phyloP scores from a whole-genome alignment of 139 green algal species.

The Picocystis salinarum region DNA sequence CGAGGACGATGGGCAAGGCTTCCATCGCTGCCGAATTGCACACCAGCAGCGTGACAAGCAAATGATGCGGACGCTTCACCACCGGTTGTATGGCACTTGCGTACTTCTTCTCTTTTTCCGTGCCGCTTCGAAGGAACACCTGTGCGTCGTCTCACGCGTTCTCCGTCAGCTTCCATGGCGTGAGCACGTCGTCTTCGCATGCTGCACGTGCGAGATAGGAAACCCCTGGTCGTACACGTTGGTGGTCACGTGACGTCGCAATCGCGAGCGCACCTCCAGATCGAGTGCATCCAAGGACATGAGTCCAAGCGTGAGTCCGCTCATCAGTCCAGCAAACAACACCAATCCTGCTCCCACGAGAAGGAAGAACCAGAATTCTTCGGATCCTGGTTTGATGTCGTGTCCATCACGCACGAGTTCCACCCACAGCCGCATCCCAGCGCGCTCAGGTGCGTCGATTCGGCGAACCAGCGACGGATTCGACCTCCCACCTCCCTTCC shows the following conservation, averaged over 20 bases:
- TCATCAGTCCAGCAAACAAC: conserved; percentile 42
- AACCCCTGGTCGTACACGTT: no score
- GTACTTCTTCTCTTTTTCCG: conserved; percentile 22
- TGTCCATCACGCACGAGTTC: no score
- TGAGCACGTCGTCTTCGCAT: no score
- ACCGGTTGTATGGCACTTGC: conserved; percentile 19
- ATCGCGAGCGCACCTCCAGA: conserved; percentile 51
- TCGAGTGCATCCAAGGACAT: conserved; percentile 33
- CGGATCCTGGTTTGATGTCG: no score
- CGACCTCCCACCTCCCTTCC: no score
- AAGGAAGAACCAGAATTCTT: conserved; percentile 4
- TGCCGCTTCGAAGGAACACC: conserved; percentile 34
- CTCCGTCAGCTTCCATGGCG: no score
- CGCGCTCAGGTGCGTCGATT: no score
- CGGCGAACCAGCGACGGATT: no score
- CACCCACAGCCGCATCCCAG: no score
- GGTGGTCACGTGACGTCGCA: no score
- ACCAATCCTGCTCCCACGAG: conserved; percentile 10
- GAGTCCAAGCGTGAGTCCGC: conserved; percentile 60
- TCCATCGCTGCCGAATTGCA: conserved; percentile 43
- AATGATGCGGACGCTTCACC: conserved; percentile 24
- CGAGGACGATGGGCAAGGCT: conserved; percentile 54
- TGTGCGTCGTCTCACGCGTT: no score
- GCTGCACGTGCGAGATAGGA: no score
- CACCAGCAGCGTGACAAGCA: conserved; percentile 44